Percentiles rank a stretch among this genome's conserved stretches.
These are phyloP conservation scores for Pseudogymnoascus sp. DNA, from an alignment of 2,329 filamentous ascomycete species.

Conservation along the genomic window DNA sequence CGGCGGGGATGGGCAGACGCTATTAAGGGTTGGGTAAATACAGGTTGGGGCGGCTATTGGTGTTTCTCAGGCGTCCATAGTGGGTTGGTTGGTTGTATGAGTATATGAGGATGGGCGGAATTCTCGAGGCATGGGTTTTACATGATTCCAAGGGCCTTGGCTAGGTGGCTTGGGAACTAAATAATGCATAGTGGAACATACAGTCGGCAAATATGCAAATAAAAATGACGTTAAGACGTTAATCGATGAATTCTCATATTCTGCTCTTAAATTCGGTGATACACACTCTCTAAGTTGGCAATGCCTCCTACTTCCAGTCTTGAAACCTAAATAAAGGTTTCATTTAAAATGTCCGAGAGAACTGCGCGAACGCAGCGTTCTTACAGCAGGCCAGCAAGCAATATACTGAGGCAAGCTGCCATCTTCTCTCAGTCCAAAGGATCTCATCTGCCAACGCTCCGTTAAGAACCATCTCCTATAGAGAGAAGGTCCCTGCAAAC, in stretches of 20 bases:
- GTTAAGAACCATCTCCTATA: constrained; percentile 68
- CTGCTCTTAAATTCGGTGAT: not conserved
- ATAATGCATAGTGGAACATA: constrained; percentile 2
- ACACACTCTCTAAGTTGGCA: not conserved
- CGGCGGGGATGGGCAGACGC: not conserved
- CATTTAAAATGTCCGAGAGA: constrained; percentile 3
- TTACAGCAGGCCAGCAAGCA: constrained; percentile 2
- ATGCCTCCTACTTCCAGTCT: not conserved
- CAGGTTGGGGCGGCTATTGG: not conserved
- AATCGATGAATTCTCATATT: not conserved
- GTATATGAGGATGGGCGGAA: not conserved
- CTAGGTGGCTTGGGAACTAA: not conserved
- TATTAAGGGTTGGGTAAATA: not conserved
- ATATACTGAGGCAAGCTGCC: constrained; percentile 3
- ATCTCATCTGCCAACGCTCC: constrained; percentile 58
- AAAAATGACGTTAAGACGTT: not conserved
- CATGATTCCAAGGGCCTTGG: not conserved
- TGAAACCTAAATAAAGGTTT: not conserved
- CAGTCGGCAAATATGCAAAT: not conserved
- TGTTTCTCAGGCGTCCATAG: not conserved
- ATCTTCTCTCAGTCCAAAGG: constrained; percentile 5
- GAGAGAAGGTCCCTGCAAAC: constrained; percentile 64
- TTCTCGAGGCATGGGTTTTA: not conserved
- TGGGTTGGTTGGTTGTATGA: not conserved
- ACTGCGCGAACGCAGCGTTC: not conserved